Conservation (phyloP, 2,329 filamentous ascomycete genomes). For the Bretziella fagacearum region DNA sequence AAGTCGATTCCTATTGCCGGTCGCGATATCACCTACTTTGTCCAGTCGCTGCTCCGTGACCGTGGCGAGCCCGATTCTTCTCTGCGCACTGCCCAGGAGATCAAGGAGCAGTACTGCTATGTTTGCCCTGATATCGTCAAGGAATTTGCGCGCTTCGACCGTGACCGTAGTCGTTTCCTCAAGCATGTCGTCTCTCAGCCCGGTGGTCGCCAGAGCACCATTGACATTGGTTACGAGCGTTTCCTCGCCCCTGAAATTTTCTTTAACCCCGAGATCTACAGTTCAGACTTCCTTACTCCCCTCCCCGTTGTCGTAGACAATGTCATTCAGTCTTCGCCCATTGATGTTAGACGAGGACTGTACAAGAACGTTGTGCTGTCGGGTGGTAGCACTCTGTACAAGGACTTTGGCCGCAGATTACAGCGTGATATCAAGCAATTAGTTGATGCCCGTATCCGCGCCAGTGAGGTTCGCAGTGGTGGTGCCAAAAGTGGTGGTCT, state of each 20-base stretch:
- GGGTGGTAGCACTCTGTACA: constrained; percentile 92
- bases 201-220: constrained; percentile 65
- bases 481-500: constrained; percentile 85
- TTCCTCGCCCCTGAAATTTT: constrained; percentile 98
- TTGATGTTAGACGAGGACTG: constrained; percentile 86
- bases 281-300: constrained; percentile 92
- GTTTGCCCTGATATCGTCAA: constrained; percentile 98
- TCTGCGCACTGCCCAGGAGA: constrained; percentile 90
- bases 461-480: constrained; percentile 79
- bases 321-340: constrained; percentile 93
- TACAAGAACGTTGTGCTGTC: constrained; percentile 99
- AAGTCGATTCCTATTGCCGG: constrained; percentile 98
- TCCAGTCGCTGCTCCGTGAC: constrained; percentile 88
- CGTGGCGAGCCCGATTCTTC: constrained; percentile 93
- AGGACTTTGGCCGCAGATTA: constrained; percentile 89
- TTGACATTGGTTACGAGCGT: constrained; percentile 94
- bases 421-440: constrained; percentile 95
- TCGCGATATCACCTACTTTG: constrained; percentile 96
- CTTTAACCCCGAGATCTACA: constrained; percentile 99
- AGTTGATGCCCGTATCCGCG: constrained; percentile 81
- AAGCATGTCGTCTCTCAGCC: constrained; percentile 78
- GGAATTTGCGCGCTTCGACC: constrained; percentile 88
- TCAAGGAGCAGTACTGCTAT: constrained; percentile 98
- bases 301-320: constrained; percentile 87
- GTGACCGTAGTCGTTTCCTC: constrained; percentile 76